Base-by-base conservation (phyloP, 2,329 filamentous ascomycete genomes). In the Colletotrichum tabaci region DNA sequence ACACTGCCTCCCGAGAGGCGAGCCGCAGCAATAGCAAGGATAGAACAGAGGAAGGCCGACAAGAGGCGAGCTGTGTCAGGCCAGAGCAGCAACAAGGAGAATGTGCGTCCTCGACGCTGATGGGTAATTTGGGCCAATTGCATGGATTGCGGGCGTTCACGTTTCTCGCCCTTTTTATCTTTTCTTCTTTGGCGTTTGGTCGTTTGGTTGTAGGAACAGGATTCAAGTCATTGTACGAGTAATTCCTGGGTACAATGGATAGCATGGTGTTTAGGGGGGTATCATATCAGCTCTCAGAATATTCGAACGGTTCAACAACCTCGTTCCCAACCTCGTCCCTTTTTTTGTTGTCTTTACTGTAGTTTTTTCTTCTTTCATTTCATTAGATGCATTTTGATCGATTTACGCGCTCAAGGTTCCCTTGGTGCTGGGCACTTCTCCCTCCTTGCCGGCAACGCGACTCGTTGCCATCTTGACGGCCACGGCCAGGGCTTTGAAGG, bases 341-440 rank as follows among this genome's bases (percentile, higher is more conserved):
- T 53, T 46, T 50, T 38, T 18, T 13, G n/a, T 16, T 53, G n/a
- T 35, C 58, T 72, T 62, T 47, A 26, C 38, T 44, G 49, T 53
- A 10, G 2, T 60, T 35, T 49, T 47, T 23, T 16, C 8, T 35
- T 35, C 8, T 38, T 38, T 8, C 35, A 38, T 38, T 38, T 38
- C 35, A 38, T 38, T 38, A 9, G 10, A 15, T 21, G 58, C 6
- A 50, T 50, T 44, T 23, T 46, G 8, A 18, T 18, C 46, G 26
- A 21, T 49, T 65, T 62, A 72, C 18, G 89, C 88, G 77, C 86
- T 91, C 82, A 98, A 82, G 44, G 97, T 97, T 13, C 96, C 96
- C 89, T 98, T 98, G 10, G 96, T 98, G 85, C 95, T 98, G 64
- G 95, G 94, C 35, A 98, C 91, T 87, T 99, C 96, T 3, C 94